phyloP scores from a whole-genome alignment of 1,284 basidiomycete genomes.

The Hypsizygus ulmarius region DNA sequence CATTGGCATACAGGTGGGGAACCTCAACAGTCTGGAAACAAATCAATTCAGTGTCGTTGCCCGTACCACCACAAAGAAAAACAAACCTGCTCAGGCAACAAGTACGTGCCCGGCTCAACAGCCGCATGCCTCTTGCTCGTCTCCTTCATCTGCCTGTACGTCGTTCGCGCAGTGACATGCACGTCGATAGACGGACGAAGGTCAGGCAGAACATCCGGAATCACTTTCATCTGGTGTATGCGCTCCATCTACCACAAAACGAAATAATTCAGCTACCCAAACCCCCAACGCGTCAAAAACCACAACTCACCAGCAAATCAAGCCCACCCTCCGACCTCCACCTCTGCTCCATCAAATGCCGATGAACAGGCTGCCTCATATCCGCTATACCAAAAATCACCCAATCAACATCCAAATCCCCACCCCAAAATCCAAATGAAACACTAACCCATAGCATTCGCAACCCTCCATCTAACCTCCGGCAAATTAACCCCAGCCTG shows the following conservation, averaged over 20 bases:
- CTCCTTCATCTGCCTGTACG: slow-evolving; percentile 27
- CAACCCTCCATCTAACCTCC: slow-evolving; percentile 70
- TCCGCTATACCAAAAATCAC: slow-evolving; percentile 43
- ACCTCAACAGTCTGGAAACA: slow-evolving; percentile 52
- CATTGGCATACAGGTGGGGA: slow-evolving; percentile 67
- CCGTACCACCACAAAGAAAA: background rate
- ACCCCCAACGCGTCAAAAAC: slow-evolving; percentile 4
- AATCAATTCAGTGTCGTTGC: slow-evolving; percentile 12
- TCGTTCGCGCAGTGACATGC: slow-evolving; percentile 45
- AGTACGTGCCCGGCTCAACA: slow-evolving; percentile 72
- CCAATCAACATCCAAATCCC: background rate
- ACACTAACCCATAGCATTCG: slow-evolving; percentile 69
- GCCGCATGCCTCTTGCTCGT: slow-evolving; percentile 39
- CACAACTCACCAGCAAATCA: slow-evolving; percentile 69
- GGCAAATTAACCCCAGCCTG: slow-evolving; percentile 78
- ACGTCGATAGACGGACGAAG: slow-evolving; percentile 76
- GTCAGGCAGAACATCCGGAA: slow-evolving; percentile 82
- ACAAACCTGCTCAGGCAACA: slow-evolving; percentile 56
- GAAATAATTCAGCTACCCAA: background rate
- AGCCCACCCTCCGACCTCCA: slow-evolving; percentile 86
- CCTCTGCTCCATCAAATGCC: slow-evolving; percentile 77
- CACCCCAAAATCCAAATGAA: slow-evolving; percentile 2
- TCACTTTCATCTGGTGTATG: slow-evolving; percentile 83
- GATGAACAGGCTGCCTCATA: slow-evolving; percentile 66
- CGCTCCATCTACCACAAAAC: slow-evolving; percentile 75